Base-by-base conservation (phyloP, 1,284 basidiomycete genomes). In the Puccinia novopanici region DNA sequence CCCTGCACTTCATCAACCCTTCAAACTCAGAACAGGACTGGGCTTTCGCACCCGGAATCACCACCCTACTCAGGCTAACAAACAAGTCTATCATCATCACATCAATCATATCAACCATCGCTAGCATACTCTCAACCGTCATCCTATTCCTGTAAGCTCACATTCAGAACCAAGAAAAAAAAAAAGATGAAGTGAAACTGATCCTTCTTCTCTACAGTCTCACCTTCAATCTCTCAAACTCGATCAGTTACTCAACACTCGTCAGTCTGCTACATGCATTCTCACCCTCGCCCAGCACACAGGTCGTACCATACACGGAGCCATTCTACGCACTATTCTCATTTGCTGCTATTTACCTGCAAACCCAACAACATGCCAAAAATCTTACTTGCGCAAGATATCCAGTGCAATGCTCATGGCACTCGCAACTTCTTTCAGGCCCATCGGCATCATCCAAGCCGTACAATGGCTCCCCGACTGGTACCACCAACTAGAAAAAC, bases 221-320 rank as follows among this genome's bases (percentile, higher is more conserved):
- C 27, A 71, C 67, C 9, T 24, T 79, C 30, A 22, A 79, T 17
- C 30, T 72, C 22, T 70, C 42, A 10, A 4, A 17, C 40, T 79
- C 76, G 22, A 59, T n/a, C n/a, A n/a, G 19, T 1, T 72, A 71
- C 40, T 24, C 76, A 3, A 34, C 15, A 22, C 76, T 71, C n/a
- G 55, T 57, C 48, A 37, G 40, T 17, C 34, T 79, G 17, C 27
- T 79, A 13, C 68, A 79, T 45, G 17, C 54, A 27, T 61, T 79
- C 57, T 71, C 76, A 22, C 76, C 76, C 30, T 45, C 76, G 0
- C 76, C 76, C 0, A 37, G 12, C 22, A 79, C 76, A 37, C 68
- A 71, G 48, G 55, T 72, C 37, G 76, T 79, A 24, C 67, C 68
- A 6, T 79, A 79, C 27, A 79, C 67, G n/a, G 76, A 79, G 45